Conservation (phyloP, 257 asterid species). For the Verbena officinalis region DNA sequence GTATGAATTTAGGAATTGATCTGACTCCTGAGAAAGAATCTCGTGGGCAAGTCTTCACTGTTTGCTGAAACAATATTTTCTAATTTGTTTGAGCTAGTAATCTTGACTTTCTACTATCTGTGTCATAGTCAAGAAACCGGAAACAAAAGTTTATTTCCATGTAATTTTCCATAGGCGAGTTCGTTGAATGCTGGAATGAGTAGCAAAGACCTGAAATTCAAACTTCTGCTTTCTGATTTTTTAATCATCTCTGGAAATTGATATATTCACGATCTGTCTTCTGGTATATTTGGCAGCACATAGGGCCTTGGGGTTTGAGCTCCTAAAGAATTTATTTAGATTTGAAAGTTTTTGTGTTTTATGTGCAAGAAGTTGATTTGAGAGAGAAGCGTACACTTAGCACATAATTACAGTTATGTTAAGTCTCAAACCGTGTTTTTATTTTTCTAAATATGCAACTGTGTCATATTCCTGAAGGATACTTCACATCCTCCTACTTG, state of each 20-base stretch:
- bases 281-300: neutral
- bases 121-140: too few species aligned
- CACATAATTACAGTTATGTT: neutral
- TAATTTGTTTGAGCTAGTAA: neutral
- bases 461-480: neutral
- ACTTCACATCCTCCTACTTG: neutral
- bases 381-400: neutral
- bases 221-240: constrained; percentile 5
- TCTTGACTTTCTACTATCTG: neutral
- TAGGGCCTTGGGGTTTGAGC: neutral
- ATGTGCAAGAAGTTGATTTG: neutral
- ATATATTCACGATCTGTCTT: neutral
- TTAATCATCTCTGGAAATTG: neutral
- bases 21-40: neutral
- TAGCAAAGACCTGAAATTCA: neutral
- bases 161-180: too few species aligned
- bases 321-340: neutral
- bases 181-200: neutral
- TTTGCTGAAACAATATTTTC: constrained; percentile 4
- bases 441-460: neutral
- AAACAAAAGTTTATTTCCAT: too few species aligned
- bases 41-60: constrained; percentile 9
- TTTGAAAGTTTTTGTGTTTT: neutral
- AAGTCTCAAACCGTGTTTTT: too few species aligned
- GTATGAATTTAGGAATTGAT: neutral